Evolutionary conservation across 1,139 yeast genomes (phyloP).

Genomic region (Yarrowia galli): DNA sequence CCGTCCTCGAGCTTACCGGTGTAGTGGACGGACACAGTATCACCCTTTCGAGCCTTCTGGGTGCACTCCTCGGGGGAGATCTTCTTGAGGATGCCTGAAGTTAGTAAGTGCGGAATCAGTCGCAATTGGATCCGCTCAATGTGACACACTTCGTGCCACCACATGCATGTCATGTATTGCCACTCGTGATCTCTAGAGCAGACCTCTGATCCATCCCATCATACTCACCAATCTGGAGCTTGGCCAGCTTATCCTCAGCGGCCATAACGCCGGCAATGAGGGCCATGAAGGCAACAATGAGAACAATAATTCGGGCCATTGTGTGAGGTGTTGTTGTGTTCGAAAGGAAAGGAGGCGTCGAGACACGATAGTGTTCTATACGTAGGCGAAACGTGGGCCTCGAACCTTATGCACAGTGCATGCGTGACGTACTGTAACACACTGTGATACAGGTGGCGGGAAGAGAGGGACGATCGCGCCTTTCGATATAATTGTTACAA

Average conservation of each 20-base stretch:
- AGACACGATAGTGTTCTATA: slow-evolving; percentile 1
- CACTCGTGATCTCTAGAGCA: not conserved
- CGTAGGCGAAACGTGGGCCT: slow-evolving; percentile 23
- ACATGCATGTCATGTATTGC: not conserved
- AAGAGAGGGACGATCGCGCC: too few relatives aligned
- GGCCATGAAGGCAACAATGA: slow-evolving; percentile 41
- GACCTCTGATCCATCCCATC: not conserved
- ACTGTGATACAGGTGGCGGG: too few relatives aligned
- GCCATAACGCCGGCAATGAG: slow-evolving; percentile 40
- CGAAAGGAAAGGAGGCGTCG: not conserved
- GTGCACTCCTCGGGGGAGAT: slow-evolving; percentile 61
- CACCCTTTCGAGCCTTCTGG: slow-evolving; percentile 66
- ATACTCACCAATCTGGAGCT: slow-evolving; percentile 46
- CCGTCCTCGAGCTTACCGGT: slow-evolving; percentile 74
- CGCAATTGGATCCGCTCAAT: not conserved
- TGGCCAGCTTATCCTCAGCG: slow-evolving; percentile 44
- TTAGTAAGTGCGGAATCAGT: not conserved
- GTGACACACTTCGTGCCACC: not conserved
- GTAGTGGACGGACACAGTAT: slow-evolving; percentile 74
- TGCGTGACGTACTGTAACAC: slow-evolving; percentile 14
- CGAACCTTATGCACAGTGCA: slow-evolving; percentile 15
- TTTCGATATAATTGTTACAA: too few relatives aligned
- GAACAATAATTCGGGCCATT: slow-evolving; percentile 39
- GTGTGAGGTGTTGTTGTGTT: slow-evolving; percentile 1
- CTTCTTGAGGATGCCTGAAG: slow-evolving; percentile 56